These are phyloP conservation scores for Thecamonas trahens DNA, from an alignment of 78 protist genomes.

Conservation along the genomic window DNA sequence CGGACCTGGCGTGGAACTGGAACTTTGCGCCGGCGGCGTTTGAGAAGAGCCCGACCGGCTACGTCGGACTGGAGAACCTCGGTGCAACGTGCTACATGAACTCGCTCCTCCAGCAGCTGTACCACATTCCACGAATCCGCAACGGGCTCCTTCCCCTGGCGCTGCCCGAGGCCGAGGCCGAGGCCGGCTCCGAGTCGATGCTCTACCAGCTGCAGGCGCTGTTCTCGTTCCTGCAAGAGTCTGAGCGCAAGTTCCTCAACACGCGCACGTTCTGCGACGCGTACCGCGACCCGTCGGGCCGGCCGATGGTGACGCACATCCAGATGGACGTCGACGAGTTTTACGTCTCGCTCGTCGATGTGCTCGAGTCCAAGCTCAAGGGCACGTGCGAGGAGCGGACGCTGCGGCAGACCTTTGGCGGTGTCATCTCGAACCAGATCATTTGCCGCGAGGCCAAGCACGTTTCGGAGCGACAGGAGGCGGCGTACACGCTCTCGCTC, in stretches of 20 bases:
- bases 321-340: slow-evolving; percentile 75
- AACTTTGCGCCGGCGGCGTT: slow-evolving; percentile 36
- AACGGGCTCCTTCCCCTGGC: not conserved
- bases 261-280: slow-evolving; percentile 43
- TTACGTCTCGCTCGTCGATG: slow-evolving; percentile 45
- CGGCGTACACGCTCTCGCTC: slow-evolving; percentile 48
- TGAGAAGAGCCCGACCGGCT: slow-evolving; percentile 62
- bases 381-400: slow-evolving; percentile 25
- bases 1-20: slow-evolving; percentile 20
- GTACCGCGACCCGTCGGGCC: slow-evolving; percentile 61
- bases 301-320: slow-evolving; percentile 32
- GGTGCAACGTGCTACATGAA: slow-evolving; percentile 89
- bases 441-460: slow-evolving; percentile 47
- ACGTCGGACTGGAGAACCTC: slow-evolving; percentile 68
- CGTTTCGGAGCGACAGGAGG: slow-evolving; percentile 64
- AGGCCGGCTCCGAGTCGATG: slow-evolving; percentile 17
- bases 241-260: slow-evolving; percentile 51
- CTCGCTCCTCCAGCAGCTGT: slow-evolving; percentile 72
- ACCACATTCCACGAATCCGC: slow-evolving; percentile 47
- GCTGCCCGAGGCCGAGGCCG: too few relatives aligned
- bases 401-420: slow-evolving; percentile 49
- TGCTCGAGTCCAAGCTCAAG: slow-evolving; percentile 44
- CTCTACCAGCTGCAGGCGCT: slow-evolving; percentile 42
- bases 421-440: slow-evolving; percentile 46
- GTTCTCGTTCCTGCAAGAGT: slow-evolving; percentile 57